Evolutionary conservation across 2,329 filamentous ascomycete species (phyloP).

Genomic region (Byssochlamys sp.): DNA sequence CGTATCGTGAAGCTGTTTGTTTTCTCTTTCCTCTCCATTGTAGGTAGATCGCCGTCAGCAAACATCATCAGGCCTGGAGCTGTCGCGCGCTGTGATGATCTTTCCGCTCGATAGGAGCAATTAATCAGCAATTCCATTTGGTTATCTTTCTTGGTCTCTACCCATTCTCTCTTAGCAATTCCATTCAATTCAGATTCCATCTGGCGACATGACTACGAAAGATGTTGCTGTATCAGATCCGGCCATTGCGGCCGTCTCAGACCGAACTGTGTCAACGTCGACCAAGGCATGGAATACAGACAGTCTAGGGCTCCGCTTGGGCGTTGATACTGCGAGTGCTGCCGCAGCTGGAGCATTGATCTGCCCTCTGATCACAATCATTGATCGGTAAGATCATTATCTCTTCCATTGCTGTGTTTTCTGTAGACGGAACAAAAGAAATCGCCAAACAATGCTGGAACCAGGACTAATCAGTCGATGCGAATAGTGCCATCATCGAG

Average conservation of each 20-base stretch:
- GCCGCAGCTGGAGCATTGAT: constrained; percentile 64
- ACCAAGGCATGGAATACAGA: constrained; percentile 60
- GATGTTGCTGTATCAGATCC: constrained; percentile 11
- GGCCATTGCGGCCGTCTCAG: constrained; percentile 14
- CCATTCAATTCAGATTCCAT: constrained; percentile 14
- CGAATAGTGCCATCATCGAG: constrained; percentile 39
- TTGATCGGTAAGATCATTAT: constrained; percentile 58
- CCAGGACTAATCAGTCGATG: background rate
- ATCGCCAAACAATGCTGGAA: background rate
- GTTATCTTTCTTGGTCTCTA: background rate
- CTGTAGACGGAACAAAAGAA: background rate
- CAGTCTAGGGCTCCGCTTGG: constrained; percentile 57
- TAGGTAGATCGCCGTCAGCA: background rate
- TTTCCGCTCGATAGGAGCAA: background rate
- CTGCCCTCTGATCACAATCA: constrained; percentile 75
- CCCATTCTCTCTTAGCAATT: background rate
- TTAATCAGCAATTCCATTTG: background rate
- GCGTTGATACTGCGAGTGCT: constrained; percentile 60
- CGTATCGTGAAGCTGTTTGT: background rate
- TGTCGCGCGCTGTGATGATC: background rate
- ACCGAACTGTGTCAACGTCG: constrained; percentile 8
- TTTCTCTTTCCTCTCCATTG: background rate
- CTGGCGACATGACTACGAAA: constrained; percentile 19
- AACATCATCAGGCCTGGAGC: background rate
- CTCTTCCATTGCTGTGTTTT: background rate